Evolutionary conservation across 768 basidiomycete species (phyloP).

Genomic region (Hygrophoropsis aurantiaca): DNA sequence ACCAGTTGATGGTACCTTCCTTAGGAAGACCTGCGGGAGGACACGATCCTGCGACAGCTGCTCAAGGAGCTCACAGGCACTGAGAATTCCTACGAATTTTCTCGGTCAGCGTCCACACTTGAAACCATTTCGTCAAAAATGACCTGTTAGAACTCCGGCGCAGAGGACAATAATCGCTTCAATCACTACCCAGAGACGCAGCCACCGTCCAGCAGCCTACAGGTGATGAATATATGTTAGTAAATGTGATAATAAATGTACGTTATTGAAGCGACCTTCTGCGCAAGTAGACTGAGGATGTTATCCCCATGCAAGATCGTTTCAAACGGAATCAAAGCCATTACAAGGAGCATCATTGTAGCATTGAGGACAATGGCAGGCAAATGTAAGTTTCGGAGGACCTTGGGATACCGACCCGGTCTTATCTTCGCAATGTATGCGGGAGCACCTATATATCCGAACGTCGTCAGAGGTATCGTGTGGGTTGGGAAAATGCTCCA

Average conservation of each 20-base stretch:
- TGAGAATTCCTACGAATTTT: constrained; percentile 46
- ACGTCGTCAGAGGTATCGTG: neutral
- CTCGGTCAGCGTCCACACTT: too few species aligned
- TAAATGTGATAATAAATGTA: neutral
- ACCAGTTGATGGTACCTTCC: constrained; percentile 46
- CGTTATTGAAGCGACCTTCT: constrained; percentile 38
- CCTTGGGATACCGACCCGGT: constrained; percentile 51
- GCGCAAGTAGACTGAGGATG: constrained; percentile 62
- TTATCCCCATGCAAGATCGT: constrained; percentile 52
- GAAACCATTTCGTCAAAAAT: too few species aligned
- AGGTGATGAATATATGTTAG: neutral
- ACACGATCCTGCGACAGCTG: constrained; percentile 61
- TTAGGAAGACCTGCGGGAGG: constrained; percentile 53
- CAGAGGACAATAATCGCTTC: constrained; percentile 74
- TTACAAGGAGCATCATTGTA: constrained; percentile 55
- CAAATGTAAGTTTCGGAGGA: constrained; percentile 64
- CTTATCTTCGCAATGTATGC: constrained; percentile 65
- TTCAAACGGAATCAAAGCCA: constrained; percentile 57
- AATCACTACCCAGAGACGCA: constrained; percentile 59
- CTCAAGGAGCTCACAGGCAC: constrained; percentile 58
- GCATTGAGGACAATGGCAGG: constrained; percentile 58
- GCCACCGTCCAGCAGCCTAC: constrained; percentile 61
- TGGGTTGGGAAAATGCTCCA: neutral
- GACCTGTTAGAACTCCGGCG: constrained; percentile 72
- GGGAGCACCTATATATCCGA: constrained; percentile 47